phyloP scores from a whole-genome alignment of 2,329 filamentous ascomycete species.

The Coniochaeta pulveracea region DNA sequence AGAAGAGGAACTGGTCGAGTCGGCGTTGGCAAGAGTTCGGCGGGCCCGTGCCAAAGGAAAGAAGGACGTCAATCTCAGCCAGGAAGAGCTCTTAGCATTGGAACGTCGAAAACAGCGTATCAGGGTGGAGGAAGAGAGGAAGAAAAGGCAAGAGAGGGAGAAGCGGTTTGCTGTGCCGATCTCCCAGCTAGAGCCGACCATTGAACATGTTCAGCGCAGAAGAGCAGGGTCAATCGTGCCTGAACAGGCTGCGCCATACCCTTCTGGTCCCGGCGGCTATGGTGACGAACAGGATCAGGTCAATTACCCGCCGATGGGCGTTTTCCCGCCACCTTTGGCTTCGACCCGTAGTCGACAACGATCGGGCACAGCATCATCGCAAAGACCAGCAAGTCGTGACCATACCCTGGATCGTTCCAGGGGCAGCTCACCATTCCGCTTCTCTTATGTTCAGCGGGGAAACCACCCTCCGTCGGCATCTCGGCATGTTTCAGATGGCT shows the following conservation, averaged over 20 bases:
- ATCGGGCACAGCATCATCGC: conserved; percentile 28
- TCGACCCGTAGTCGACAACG: conserved; percentile 26
- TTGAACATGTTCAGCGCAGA: too few relatives aligned
- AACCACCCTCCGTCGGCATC: conserved; percentile 13
- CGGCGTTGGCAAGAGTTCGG: conserved; percentile 69
- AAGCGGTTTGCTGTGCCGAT: conserved; percentile 42
- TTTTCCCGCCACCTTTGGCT: conserved; percentile 34
- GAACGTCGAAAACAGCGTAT: conserved; percentile 55
- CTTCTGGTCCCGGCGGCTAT: neutral
- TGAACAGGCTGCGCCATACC: neutral
- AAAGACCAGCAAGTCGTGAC: conserved; percentile 14
- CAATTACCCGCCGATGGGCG: conserved; percentile 35
- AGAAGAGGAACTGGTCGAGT: conserved; percentile 67
- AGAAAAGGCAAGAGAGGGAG: conserved; percentile 25
- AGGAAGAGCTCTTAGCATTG: conserved; percentile 70
- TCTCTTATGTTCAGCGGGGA: conserved; percentile 28
- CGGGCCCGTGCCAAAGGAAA: conserved; percentile 67
- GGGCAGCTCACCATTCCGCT: conserved; percentile 31
- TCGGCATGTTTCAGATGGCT: conserved; percentile 34
- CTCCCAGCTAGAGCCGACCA: conserved; percentile 33
- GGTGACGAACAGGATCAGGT: neutral
- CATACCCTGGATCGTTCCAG: conserved; percentile 18
- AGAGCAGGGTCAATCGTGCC: neutral
- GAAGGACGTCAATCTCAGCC: conserved; percentile 67
- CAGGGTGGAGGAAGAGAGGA: conserved; percentile 23